Base-by-base conservation (phyloP, 345 rosid genomes). In the Chamaenerion angustifolium region DNA sequence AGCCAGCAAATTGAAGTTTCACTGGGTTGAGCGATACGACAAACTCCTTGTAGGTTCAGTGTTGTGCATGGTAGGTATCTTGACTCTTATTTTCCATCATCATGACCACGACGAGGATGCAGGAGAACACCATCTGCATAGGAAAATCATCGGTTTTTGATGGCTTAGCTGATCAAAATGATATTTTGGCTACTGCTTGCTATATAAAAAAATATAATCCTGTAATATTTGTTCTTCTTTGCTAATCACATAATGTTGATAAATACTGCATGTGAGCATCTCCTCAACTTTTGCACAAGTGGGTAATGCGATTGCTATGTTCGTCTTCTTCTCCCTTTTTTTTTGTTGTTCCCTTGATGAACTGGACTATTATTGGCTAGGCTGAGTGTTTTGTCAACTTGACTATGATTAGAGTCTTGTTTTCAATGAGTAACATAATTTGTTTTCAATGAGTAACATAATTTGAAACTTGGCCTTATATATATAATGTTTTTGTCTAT, bases 21-120 rank as follows among this genome's bases (percentile, higher is more conserved):
- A 80, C 51, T 92, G 98, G 98, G 94, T 87, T 68, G 96, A 92
- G 66, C 76, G 78, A 21, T 88, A 85, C 21, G 99, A 93, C 83
- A 93, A 93, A 59, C 86, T 88, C 56, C 85, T 93, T 13, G 94
- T 93, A 43, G 99, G 99, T 57, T 88, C 88, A 0, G 99, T 85
- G 53, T 71, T 93, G 37, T 93, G 96, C 60, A 66, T 85, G 75
- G 99, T 93, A 27, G 99, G 99, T 48, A 63, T 88, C 56, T 66
- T 88, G 61, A 93, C 95, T 2, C 95, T 93, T 42, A 25, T 88
- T 56, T 93, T 93, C 61, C 99, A 93, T 21, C 75, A 87, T 61
- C 96, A 92, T 42, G 78, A 76, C 50, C 79, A 75, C 52, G 62
- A 68, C 9, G 72, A 59, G 25, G 73, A 66, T 7, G 68, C 61